phyloP scores from a whole-genome alignment of 2,329 filamentous ascomycete genomes.

The Dothistroma septosporum region DNA sequence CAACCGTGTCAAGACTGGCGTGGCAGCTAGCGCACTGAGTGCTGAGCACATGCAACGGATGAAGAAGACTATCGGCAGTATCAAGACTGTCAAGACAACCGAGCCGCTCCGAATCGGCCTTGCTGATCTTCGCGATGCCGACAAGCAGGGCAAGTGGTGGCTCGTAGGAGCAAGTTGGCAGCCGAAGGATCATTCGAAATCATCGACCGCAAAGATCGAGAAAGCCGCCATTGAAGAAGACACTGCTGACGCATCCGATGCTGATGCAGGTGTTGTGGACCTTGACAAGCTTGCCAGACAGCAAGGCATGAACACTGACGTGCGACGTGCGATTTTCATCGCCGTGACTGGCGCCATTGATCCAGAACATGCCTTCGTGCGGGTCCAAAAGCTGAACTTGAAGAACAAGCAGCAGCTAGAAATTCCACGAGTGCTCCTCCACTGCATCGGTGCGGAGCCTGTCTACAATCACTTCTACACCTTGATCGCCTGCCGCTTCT shows the following conservation, averaged over 20 bases:
- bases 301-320: slow-evolving; percentile 80
- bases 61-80: slow-evolving; percentile 77
- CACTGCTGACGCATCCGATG: neutral
- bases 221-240: slow-evolving; percentile 19
- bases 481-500: slow-evolving; percentile 74
- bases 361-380: slow-evolving; percentile 75
- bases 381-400: slow-evolving; percentile 74
- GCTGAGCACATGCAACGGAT: slow-evolving; percentile 82
- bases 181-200: neutral
- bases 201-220: neutral
- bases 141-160: slow-evolving; percentile 97
- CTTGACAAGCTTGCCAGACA: slow-evolving; percentile 69
- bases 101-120: slow-evolving; percentile 80
- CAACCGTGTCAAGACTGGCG: slow-evolving; percentile 77
- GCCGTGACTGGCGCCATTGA: slow-evolving; percentile 82
- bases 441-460: slow-evolving; percentile 78
- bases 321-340: slow-evolving; percentile 87
- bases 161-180: slow-evolving; percentile 89
- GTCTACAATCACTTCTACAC: slow-evolving; percentile 92
- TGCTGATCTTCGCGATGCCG: slow-evolving; percentile 74
- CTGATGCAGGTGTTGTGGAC: slow-evolving; percentile 55
- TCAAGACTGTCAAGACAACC: slow-evolving; percentile 66
- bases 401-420: slow-evolving; percentile 84
- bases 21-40: slow-evolving; percentile 65
- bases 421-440: slow-evolving; percentile 80